These are phyloP conservation scores for Asterophora lycoperdoides DNA, from an alignment of 768 basidiomycete species.

Conservation along the genomic window DNA sequence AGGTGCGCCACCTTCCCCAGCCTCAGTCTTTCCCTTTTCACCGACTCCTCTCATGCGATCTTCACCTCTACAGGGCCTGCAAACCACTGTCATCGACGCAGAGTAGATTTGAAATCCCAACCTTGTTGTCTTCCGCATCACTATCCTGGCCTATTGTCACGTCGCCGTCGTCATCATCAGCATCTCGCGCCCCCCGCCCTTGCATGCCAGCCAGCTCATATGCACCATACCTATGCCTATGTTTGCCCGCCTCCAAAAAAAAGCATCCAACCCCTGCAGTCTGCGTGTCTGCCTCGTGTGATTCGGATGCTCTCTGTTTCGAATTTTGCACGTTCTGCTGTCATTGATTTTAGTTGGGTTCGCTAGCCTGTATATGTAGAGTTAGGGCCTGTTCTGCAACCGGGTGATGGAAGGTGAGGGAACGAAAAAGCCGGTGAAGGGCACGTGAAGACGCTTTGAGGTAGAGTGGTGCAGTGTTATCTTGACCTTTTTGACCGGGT, in stretches of 20 bases:
- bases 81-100: slow-evolving; percentile 78
- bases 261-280: neutral
- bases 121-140: neutral
- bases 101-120: slow-evolving; percentile 44
- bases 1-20: slow-evolving; percentile 47
- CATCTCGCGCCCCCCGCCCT: neutral
- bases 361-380: no score
- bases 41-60: neutral
- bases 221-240: slow-evolving; percentile 9
- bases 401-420: no score
- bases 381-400: no score
- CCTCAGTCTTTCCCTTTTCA: neutral
- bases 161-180: neutral
- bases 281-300: neutral
- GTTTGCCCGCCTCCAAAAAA: slow-evolving; percentile 1
- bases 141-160: neutral
- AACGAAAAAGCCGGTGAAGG: no score
- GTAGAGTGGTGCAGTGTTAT: no score
- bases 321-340: no score
- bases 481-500: no score
- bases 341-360: no score
- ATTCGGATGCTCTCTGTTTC: no score
- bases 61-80: slow-evolving; percentile 57
- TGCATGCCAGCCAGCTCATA: slow-evolving; percentile 9
- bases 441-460: no score